Evolutionary conservation across 31 red algal species (phyloP).

Genomic region (Odonthalia washingtoniensis): DNA sequence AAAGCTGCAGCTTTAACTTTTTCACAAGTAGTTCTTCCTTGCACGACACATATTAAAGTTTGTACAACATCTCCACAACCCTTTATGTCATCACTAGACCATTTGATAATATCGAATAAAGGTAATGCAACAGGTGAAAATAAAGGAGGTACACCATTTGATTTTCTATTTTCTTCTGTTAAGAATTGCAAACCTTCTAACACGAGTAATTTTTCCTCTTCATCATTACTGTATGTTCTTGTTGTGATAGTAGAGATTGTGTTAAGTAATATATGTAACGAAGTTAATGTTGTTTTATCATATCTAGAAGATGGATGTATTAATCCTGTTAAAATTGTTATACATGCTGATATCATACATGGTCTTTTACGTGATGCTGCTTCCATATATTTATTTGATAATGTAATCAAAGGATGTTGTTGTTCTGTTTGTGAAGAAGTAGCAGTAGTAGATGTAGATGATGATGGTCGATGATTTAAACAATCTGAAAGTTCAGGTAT

Average conservation of each 20-base stretch:
- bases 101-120: neutral
- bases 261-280: neutral
- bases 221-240: neutral
- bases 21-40: neutral
- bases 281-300: neutral
- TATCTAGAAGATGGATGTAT: neutral
- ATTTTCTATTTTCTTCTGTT: neutral
- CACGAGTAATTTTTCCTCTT: neutral
- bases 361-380: neutral
- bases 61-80: too few species aligned
- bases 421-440: too few species aligned
- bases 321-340: neutral
- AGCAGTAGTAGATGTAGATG: neutral
- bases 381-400: neutral
- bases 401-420: neutral
- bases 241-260: neutral
- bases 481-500: neutral
- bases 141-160: neutral
- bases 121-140: neutral
- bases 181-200: neutral
- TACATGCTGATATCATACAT: neutral
- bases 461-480: neutral
- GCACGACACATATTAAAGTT: too few species aligned
- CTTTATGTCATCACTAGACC: too few species aligned
- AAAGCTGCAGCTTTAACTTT: neutral